These are phyloP conservation scores for Asterochloris sp. DNA, from an alignment of 139 green algal species.

Conservation along the genomic window DNA sequence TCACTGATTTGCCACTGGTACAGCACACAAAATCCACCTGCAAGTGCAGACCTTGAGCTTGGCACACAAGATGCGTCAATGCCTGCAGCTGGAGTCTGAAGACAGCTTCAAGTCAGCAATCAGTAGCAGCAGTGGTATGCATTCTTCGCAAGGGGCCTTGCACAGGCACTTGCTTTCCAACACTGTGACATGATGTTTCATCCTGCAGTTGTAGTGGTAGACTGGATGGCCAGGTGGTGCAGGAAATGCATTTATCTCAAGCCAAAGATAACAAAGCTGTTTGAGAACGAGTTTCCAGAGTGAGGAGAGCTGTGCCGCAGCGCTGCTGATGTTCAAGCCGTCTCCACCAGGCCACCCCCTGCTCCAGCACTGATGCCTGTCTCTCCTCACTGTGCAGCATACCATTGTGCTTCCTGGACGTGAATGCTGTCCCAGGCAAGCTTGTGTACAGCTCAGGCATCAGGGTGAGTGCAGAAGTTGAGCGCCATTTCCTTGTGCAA, in stretches of 20 bases:
- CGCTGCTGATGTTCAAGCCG: background rate
- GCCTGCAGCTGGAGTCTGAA: too few relatives aligned
- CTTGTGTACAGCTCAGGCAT: constrained; percentile 24
- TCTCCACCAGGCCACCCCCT: background rate
- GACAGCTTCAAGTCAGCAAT: too few relatives aligned
- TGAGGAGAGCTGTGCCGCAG: background rate
- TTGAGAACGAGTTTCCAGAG: constrained; percentile 29
- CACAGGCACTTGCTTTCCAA: too few relatives aligned
- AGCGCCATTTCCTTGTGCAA: too few relatives aligned
- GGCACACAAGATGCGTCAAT: too few relatives aligned
- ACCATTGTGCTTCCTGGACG: constrained; percentile 28
- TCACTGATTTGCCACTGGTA: too few relatives aligned
- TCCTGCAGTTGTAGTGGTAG: constrained; percentile 23
- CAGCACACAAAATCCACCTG: too few relatives aligned
- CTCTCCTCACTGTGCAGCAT: constrained; percentile 8
- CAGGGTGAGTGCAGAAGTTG: background rate
- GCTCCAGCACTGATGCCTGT: background rate
- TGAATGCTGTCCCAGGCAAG: constrained; percentile 24
- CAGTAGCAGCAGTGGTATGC: too few relatives aligned
- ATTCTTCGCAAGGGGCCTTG: too few relatives aligned
- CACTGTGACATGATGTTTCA: too few relatives aligned
- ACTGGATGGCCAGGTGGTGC: constrained; percentile 32
- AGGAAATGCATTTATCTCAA: constrained; percentile 38
- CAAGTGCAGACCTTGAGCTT: too few relatives aligned
- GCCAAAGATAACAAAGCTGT: constrained; percentile 27